Conservation (phyloP, 768 basidiomycete species). For the Amanita rubescens region DNA sequence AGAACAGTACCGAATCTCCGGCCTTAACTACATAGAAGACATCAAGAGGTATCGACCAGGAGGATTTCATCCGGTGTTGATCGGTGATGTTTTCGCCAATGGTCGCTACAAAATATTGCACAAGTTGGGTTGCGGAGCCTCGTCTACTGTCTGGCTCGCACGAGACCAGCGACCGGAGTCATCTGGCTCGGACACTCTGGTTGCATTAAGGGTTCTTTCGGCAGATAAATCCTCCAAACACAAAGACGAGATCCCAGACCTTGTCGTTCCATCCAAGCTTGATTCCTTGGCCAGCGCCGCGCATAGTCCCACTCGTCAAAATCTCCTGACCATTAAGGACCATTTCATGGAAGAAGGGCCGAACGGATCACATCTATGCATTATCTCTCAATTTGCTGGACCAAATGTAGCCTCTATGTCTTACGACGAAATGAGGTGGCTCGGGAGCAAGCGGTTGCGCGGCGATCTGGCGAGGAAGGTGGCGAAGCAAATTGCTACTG, state of each 20-base stretch:
- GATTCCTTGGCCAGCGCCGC: conserved; percentile 39
- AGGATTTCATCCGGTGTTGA: conserved; percentile 47
- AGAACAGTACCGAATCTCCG: not conserved
- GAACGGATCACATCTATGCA: conserved; percentile 74
- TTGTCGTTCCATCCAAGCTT: not conserved
- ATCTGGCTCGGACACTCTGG: too few species aligned
- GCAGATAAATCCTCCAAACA: not conserved
- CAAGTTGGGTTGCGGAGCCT: too few species aligned
- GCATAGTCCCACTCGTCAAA: conserved; percentile 20
- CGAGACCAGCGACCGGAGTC: too few species aligned
- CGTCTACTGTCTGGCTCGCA: too few species aligned
- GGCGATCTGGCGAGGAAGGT: conserved; percentile 1
- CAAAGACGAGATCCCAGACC: not conserved
- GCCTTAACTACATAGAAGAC: conserved; percentile 29
- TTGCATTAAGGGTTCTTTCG: conserved; percentile 17
- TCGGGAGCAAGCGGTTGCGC: not conserved
- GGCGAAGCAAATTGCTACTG: not conserved
- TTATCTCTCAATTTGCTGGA: conserved; percentile 53
- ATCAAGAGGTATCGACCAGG: conserved; percentile 43
- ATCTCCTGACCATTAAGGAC: conserved; percentile 41
- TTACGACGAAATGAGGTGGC: conserved; percentile 33
- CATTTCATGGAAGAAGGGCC: conserved; percentile 72
- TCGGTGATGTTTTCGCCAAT: too few species aligned
- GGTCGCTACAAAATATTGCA: too few species aligned
- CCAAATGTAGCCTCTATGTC: conserved; percentile 62